These are phyloP conservation scores for Geranium brycei DNA, from an alignment of 345 rosid species.

Conservation along the genomic window DNA sequence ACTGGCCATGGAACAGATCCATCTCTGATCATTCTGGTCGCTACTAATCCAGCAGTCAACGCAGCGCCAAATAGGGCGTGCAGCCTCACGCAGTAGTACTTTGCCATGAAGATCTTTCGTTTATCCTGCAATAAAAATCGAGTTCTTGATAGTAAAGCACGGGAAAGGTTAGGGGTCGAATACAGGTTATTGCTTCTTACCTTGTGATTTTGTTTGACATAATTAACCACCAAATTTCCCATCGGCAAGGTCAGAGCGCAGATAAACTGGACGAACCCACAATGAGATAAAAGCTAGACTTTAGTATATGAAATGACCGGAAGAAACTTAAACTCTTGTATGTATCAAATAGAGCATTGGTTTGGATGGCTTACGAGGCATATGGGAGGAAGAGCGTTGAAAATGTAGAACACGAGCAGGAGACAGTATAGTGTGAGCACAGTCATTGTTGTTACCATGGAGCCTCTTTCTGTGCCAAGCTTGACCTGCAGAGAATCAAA, in stretches of 20 bases:
- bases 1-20: slow-evolving; percentile 8
- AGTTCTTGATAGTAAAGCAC: background rate
- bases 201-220: slow-evolving; percentile 61
- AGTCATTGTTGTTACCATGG: slow-evolving; percentile 35
- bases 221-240: slow-evolving; percentile 49
- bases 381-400: slow-evolving; percentile 41
- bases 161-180: background rate
- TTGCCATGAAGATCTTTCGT: slow-evolving; percentile 79
- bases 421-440: slow-evolving; percentile 32
- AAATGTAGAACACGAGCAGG: slow-evolving; percentile 38
- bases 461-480: slow-evolving; percentile 59
- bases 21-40: slow-evolving; percentile 24
- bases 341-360: background rate
- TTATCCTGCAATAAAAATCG: slow-evolving; percentile 36
- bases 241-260: slow-evolving; percentile 64
- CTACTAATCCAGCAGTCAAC: slow-evolving; percentile 49
- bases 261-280: slow-evolving; percentile 30
- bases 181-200: slow-evolving; percentile 17
- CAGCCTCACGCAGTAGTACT: slow-evolving; percentile 77
- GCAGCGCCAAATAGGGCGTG: slow-evolving; percentile 73
- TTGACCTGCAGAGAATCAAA: slow-evolving; percentile 36
- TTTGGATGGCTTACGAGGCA: slow-evolving; percentile 16
- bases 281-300: too few species aligned
- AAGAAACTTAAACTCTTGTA: background rate
- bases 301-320: background rate